Evolutionary conservation across 306 rosid species (phyloP).

Genomic region (Trifolium fragiferum): DNA sequence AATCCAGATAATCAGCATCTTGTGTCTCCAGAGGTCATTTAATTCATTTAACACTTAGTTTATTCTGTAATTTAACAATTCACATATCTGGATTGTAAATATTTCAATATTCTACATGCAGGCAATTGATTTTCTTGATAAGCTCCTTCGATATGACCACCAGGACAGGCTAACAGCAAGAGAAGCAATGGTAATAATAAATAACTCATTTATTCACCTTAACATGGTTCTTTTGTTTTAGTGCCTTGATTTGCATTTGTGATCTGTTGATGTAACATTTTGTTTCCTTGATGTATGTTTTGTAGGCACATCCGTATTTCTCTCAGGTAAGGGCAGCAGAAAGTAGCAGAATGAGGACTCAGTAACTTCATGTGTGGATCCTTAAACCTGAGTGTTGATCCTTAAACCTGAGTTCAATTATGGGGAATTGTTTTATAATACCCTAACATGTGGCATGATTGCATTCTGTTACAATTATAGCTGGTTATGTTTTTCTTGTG

Average conservation of each 20-base stretch:
- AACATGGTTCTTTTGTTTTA: not conserved
- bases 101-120: conserved; percentile 43
- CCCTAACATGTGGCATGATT: conserved; percentile 37
- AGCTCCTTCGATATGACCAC: conserved; percentile 94
- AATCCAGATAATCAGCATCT: conserved; percentile 95
- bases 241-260: conserved; percentile 3
- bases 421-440: conserved; percentile 55
- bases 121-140: conserved; percentile 99
- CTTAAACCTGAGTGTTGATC: conserved; percentile 45
- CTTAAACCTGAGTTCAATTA: conserved; percentile 42
- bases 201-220: conserved; percentile 1
- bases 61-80: conserved; percentile 9
- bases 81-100: conserved; percentile 34
- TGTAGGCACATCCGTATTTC: conserved; percentile 87
- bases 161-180: conserved; percentile 94
- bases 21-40: conserved; percentile 90
- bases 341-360: conserved; percentile 87
- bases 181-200: conserved; percentile 87
- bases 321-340: conserved; percentile 96
- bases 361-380: conserved; percentile 46
- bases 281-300: conserved; percentile 7
- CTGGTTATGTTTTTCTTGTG: conserved; percentile 39
- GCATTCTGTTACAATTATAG: conserved; percentile 37
- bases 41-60: conserved; percentile 11
- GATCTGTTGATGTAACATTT: not conserved